A percentile compares a stretch with the other conserved stretches of the same genome.
Evolutionary conservation across 2,329 filamentous ascomycete species (phyloP).

Genomic region (Grosmannia serpens): DNA sequence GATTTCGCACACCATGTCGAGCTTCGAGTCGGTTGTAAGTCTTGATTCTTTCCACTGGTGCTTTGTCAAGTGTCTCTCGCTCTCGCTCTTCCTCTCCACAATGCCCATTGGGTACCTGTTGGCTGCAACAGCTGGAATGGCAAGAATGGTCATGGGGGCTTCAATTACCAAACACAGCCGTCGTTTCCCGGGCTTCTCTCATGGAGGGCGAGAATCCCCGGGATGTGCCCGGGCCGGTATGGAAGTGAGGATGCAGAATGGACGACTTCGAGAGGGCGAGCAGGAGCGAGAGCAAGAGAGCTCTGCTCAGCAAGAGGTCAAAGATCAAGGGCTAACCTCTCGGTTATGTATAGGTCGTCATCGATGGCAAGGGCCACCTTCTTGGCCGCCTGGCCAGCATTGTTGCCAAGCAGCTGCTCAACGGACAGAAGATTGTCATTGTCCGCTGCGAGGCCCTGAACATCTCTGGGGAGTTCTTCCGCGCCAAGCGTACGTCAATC

Average conservation of each 20-base stretch:
- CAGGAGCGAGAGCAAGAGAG: neutral
- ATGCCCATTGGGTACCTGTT: neutral
- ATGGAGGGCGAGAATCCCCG: neutral
- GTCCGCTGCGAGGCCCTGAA: constrained; percentile 98
- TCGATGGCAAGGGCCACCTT: constrained; percentile 99
- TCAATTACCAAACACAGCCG: neutral
- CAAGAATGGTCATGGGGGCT: neutral
- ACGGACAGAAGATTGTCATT: constrained; percentile 97
- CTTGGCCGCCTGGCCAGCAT: constrained; percentile 97
- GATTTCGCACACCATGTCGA: constrained; percentile 43
- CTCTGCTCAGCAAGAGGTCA: neutral
- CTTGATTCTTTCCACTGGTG: constrained; percentile 9
- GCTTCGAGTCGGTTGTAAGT: constrained; percentile 62
- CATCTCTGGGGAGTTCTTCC: constrained; percentile 99
- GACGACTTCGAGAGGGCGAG: neutral
- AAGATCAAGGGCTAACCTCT: constrained; percentile 2
- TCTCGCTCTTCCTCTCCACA: neutral
- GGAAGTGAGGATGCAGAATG: neutral
- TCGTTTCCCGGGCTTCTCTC: neutral
- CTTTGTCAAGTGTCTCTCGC: neutral
- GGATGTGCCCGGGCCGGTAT: neutral
- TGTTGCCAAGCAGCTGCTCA: constrained; percentile 97
- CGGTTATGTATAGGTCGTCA: constrained; percentile 62
- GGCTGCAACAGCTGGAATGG: neutral
- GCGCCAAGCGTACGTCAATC: constrained; percentile 88